Evolutionary conservation across 129 eudicot species (phyloP), one percentile per base, ranked within the genome.

Genomic region (Arctium minus): DNA sequence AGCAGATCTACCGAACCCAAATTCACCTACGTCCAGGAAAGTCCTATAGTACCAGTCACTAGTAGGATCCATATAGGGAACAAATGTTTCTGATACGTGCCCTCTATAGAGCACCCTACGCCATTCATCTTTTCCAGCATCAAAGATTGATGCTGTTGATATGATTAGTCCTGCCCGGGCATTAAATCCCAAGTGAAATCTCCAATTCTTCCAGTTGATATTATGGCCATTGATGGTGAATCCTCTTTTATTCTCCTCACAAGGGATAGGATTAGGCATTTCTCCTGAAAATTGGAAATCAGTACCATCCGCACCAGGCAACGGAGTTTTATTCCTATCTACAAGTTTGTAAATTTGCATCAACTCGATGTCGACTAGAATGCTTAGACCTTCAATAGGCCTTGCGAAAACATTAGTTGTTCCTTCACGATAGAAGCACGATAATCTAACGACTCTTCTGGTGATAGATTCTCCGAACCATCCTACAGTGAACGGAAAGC

Each of bases 51-150:
- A 91, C 97, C 98, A 95, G 75, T 91, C 94, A 18, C 73, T 79
- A 13, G 92, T 89, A 2, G 97, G 97, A 80, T 95, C 97, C 98
- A 92, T 95, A 81, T 95, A 95, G 0, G 97, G 97, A 22, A 95
- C 98, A 88, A 92, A 95, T 31, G 97, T 91, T 86, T 95, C 98
- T 0, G 97, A 95, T 17, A 92, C 94, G 65, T 91, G 96, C 15
- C 97, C 98, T 83, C 94, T 89, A 32, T 94, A 94, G 1, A 94
- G 76, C 83, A 94, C 97, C 22, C 75, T 72, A 12, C 98, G 83
- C 69, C 79, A 87, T 72, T 82, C 84, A 2, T 85, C 65, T 30
- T 39, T 85, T n/a, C 53, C 82, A 1, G 67, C 53, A 92, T 91
- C 98, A 17, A 75, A 87, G 35, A 94, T 65, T 6, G 90, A 88